Base-by-base conservation (phyloP, 2,329 filamentous ascomycete species). In the Diaporthe batatas region DNA sequence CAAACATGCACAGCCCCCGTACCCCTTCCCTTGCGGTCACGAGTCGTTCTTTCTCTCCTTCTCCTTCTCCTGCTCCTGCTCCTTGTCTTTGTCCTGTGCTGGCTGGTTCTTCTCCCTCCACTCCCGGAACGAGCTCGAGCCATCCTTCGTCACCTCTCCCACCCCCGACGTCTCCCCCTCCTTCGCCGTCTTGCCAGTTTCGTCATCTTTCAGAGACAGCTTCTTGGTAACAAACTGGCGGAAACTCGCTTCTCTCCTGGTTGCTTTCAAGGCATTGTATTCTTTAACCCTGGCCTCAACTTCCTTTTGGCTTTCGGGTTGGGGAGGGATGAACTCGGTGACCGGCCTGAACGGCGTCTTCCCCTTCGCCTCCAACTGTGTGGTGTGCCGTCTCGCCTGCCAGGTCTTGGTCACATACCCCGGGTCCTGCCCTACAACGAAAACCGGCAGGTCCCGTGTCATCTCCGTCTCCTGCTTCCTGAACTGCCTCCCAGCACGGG, bases 401-500 rank as follows among this genome's bases (percentile, higher is more conserved):
- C 34, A 36, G 12, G 10, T 11, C 34, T 36, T 39, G 36, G 10
- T 39, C 36, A 39, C 18, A n/a, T 3, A 23, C 6, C 36, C 36
- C 16, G 23, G 25, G n/a, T 51, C 25, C 39, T 81, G 76, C 76
- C 87, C 88, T 29, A 88, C 82, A 55, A 90, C 83, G 54, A 85
- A 82, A 16, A 89, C 77, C 0, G 86, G 86, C 29, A 82, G 78
- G 58, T 81, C 78, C 72, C 84, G 81, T 72, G 91, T 89, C 39
- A 86, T 78, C 77, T 85, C 77, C 71, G 91, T 87, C 79, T 91
- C 84, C 75, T 82, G 73, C 70, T 84, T 78, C 73, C 94, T 89
- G 81, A 88, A 92, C 65, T 80, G 74, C 55, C 88, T 86, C 10
- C 95, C 94, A 68, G 84, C 79, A 16, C 84, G 77, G 69, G 87